These are phyloP conservation scores for Podaxis sp. DNA, from an alignment of 768 basidiomycete genomes.

Conservation along the genomic window DNA sequence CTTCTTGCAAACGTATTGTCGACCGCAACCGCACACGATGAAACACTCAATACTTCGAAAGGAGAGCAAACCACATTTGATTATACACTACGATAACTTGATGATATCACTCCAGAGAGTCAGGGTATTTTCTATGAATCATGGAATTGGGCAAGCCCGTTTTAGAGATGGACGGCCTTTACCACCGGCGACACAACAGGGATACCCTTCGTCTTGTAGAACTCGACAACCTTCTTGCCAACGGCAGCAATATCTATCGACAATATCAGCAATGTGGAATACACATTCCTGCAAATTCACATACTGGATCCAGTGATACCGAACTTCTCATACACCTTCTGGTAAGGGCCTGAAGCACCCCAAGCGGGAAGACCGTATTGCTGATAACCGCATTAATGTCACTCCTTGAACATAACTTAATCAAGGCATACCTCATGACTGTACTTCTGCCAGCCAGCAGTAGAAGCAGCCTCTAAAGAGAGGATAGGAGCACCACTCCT, in stretches of 20 bases:
- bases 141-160: not conserved
- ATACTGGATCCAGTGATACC: constrained; percentile 74
- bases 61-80: not conserved
- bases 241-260: constrained; percentile 67
- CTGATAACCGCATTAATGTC: constrained; percentile 24
- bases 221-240: constrained; percentile 81
- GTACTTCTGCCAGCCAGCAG: constrained; percentile 85
- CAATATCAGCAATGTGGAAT: constrained; percentile 9
- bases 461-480: constrained; percentile 81
- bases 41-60: not conserved
- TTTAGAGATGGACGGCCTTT: constrained; percentile 52
- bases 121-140: not conserved
- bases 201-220: constrained; percentile 79
- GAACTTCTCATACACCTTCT: constrained; percentile 89
- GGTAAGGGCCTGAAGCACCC: constrained; percentile 89
- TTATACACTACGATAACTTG: not conserved
- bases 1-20: not conserved
- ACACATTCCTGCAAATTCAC: constrained; percentile 20
- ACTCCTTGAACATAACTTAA: not conserved
- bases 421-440: constrained; percentile 61
- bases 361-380: constrained; percentile 72
- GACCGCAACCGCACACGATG: not conserved
- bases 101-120: not conserved
- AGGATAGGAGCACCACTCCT: constrained; percentile 87
- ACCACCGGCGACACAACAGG: constrained; percentile 69